Base-by-base conservation (phyloP, 2,329 filamentous ascomycete genomes). In the Pezicula radicicola region DNA sequence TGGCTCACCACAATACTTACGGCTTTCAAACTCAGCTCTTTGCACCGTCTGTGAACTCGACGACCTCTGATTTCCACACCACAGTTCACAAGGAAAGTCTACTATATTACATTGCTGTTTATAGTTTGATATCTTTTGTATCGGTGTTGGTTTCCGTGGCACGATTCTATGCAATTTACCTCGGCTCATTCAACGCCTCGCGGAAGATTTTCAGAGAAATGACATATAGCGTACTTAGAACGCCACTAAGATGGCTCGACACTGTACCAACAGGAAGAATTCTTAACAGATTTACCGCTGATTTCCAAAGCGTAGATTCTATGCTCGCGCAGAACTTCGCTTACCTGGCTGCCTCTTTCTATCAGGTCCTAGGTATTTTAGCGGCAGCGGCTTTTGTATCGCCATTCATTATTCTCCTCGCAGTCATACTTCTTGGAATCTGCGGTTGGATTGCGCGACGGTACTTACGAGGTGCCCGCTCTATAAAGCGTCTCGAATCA, bases 181-280 rank as follows among this genome's bases (percentile, higher is more conserved):
- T 72, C 9, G 83, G 84, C 43, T 85, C 86, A 7, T 74, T 91
- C 58, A 77, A 75, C 51, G 87, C 87, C 1, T 89, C 87, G 15
- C 75, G 81, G 41, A 72, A 72, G 44, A 72, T 91, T 4, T 92
- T 91, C 58, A 74, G 80, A 27, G 77, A 78, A 46, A 78, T 91
- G 59, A 81, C 85, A 27, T 82, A 80, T 59, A 75, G 79, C 2
- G 77, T 92, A 6, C 73, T 92, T 7, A 81, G 85, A 15, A 83
- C 88, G 6, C 88, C 86, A 1, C 74, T 91, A 15, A 77, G 87
- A 51, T 91, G 87, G 87, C 75, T 92, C 21, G 88, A 92, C 62
- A 91, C 87, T 0, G 84, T 89, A 0, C 88, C 88, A 0, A 76
- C 89, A 1, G 89, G 88, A 6, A 80, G 88, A 39, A 80, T 92